Base-by-base conservation (phyloP, 108 stramenopile genomes). In the Cyclotella cryptica region DNA sequence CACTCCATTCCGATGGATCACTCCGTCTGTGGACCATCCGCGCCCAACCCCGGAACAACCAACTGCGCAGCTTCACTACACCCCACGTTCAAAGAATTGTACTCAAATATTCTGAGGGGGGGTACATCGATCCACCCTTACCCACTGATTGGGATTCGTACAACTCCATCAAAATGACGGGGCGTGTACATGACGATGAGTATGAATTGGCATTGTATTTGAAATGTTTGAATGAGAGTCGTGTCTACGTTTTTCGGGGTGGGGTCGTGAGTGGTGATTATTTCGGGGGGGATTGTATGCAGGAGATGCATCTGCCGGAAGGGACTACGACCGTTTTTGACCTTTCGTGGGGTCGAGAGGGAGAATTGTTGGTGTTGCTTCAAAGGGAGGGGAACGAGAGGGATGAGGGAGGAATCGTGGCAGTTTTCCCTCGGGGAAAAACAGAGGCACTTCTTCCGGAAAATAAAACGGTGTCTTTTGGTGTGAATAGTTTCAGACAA, bases 1-100 rank as follows among this genome's bases (percentile, higher is more conserved):
- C 83, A 10, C 53, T 75, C 17, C 83, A 84, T 76, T 75, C 83
- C 27, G 83, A 84, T 45, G 83, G 83, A 69, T 66, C 79, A 22
- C 67, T 84, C 42, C 73, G 78, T 21, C 61, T 84, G 17, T 84
- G 83, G 83, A 64, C 60, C 63, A 3, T 71, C 72, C 27, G 67
- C 64, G 24, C 57, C 72, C 9, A 65, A 64, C 7, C 59, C 49
- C 24, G 51, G 39, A 24, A 54, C 28, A 29, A 43, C 13, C 0
- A n/a, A n/a, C 26, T 21, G 14, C 9, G 15, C 40, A 24, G 44
- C 12, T 21, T 17, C 29, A 14, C 9, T 59, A 10, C n/a, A 30
- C 30, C 60, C 12, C n/a, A 3, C 22, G 44, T 24, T 19, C 64
- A 22, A 45, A 10, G 43, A 10, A 46, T 45, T 17, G 24, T 47